Evolutionary conservation across 2,329 filamentous ascomycete species (phyloP), one percentile per base, ranked within the genome.

Genomic region (Chaetomium strumarium): DNA sequence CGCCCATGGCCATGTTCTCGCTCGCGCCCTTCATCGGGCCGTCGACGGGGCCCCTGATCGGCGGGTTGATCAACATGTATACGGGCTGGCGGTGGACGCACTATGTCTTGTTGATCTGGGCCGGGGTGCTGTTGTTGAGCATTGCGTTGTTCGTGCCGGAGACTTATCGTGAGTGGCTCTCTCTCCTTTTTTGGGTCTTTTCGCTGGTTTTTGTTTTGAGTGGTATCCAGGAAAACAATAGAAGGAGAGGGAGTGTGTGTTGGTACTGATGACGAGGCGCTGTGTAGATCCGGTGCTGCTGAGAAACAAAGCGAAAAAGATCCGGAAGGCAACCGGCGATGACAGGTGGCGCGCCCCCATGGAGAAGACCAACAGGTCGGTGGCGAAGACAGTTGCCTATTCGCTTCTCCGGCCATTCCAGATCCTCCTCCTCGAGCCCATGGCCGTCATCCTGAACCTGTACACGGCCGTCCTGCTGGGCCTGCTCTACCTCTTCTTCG

Each of bases 401-500:
- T 85, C 82, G 1, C 72, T 86, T 33, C 70, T 80, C 47, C 77
- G 83, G n/a, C 89, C 89, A 6, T 87, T 93, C 65, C 81, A 93
- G 68, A 79, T 96, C 6, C 77, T 96, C 50, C 68, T 85, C 46
- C 79, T 88, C 49, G 90, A 95, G 72, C 88, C 88, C 58, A 96
- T 96, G 89, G 88, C 85, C 55, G 73, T 93, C 52, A 83, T 83
- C 60, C 81, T 96, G 24, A 93, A 90, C 68, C 70, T 93, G 19
- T 87, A 91, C 61, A 88, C 88, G 1, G 89, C 90, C 37, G 81
- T 96, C 49, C 73, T 96, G n/a, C 75, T 96, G 8, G 91, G 90
- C 5, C 86, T 95, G 41, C 72, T 96, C 2, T 96, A 96, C 66
- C 80, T 96, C 37, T 95, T 95, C 73, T 95, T 95, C 66, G 90